Conservation (phyloP, 495 filamentous ascomycete species). For the Hypoxylon lienhwacheense region DNA sequence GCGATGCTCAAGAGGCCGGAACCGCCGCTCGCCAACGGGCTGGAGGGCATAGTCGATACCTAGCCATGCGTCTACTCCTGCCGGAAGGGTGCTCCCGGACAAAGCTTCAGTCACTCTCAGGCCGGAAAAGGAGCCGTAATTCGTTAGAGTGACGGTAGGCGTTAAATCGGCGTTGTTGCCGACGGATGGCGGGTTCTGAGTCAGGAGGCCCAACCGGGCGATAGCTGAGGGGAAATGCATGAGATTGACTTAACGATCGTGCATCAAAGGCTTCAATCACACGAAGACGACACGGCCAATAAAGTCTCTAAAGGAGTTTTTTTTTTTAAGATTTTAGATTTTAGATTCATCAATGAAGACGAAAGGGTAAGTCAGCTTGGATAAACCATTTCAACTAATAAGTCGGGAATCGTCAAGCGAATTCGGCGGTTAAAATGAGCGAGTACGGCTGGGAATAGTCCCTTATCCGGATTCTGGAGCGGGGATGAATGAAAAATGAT, state of each 20-base stretch:
- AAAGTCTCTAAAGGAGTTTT: no score
- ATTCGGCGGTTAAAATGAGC: no score
- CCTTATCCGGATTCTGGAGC: no score
- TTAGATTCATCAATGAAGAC: no score
- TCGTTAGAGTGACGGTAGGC: background rate
- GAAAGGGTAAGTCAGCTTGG: no score
- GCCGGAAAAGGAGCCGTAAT: background rate
- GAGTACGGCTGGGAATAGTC: no score
- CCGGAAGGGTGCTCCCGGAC: background rate
- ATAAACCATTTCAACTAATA: no score
- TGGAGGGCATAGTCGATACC: conserved; percentile 3
- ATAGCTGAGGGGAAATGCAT: conserved; percentile 1
- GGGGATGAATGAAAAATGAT: no score
- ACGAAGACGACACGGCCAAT: no score
- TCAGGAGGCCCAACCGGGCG: conserved; percentile 1
- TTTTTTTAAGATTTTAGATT: no score
- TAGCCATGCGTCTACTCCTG: background rate
- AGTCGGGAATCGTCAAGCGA: no score
- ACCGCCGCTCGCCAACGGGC: background rate
- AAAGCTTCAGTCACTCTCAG: background rate
- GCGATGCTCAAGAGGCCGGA: background rate
- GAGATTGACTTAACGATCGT: background rate
- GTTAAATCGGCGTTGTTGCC: background rate
- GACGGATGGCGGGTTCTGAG: background rate
- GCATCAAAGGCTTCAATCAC: no score